phyloP scores from a whole-genome alignment of 2,329 filamentous ascomycete genomes.

The Penicillium verrucosum region DNA sequence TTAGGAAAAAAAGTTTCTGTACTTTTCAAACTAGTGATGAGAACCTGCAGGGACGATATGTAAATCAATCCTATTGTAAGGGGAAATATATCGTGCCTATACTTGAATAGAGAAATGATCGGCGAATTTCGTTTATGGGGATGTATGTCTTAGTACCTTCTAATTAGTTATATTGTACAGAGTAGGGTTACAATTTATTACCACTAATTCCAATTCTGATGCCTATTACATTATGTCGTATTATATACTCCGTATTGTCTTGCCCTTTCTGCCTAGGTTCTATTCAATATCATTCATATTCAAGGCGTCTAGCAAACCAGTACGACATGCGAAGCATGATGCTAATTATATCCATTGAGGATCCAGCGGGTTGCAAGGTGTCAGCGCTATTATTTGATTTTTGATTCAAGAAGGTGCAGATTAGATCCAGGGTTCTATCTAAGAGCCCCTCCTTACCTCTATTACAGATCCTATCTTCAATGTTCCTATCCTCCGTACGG shows the following conservation, averaged over 20 bases:
- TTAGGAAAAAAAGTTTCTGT: not conserved
- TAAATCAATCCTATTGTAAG: not conserved
- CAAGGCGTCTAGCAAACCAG: not conserved
- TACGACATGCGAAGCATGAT: not conserved
- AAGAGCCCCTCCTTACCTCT: not conserved
- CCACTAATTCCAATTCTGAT: not conserved
- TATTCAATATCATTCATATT: not conserved
- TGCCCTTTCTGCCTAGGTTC: not conserved
- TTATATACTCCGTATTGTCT: not conserved
- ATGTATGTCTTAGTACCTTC: not conserved
- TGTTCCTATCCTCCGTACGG: not conserved
- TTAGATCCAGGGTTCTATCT: not conserved
- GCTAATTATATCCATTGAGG: constrained; percentile 6
- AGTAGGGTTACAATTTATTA: not conserved
- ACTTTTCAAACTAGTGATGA: not conserved
- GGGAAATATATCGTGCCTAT: not conserved
- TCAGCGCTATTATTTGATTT: not conserved
- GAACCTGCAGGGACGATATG: not conserved
- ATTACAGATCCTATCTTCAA: not conserved
- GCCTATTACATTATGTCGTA: not conserved
- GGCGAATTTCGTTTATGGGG: not conserved
- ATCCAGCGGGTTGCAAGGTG: constrained; percentile 4
- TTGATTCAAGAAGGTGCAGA: not conserved
- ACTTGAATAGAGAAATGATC: not conserved
- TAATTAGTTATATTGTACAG: no score